Percentiles rank a stretch among this genome's conserved stretches.
phyloP scores from a whole-genome alignment of 306 rosid species.

The Benincasa hispida region DNA sequence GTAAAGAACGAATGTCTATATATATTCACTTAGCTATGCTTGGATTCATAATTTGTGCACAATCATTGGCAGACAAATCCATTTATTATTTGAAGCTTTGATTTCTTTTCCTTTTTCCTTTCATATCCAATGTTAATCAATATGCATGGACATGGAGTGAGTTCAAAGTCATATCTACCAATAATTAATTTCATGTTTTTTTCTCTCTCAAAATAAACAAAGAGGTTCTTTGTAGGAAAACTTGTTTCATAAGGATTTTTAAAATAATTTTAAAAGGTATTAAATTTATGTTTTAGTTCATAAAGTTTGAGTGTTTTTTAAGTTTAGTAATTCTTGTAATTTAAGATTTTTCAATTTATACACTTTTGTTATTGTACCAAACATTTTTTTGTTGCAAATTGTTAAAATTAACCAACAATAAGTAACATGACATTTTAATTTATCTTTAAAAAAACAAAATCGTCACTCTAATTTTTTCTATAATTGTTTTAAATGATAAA shows the following conservation, averaged over 20 bases:
- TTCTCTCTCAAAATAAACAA: background rate
- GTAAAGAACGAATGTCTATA: too few species aligned
- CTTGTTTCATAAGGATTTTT: background rate
- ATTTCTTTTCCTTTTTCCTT: background rate
- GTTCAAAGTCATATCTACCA: background rate
- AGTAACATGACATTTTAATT: too few species aligned
- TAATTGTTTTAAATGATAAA: too few species aligned
- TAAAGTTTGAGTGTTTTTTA: background rate
- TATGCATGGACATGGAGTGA: background rate
- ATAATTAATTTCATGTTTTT: background rate
- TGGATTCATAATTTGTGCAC: too few species aligned
- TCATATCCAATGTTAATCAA: background rate
- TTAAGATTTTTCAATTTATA: too few species aligned
- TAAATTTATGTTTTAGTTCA: background rate
- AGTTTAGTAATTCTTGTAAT: background rate
- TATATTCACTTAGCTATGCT: too few species aligned
- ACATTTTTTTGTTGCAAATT: too few species aligned
- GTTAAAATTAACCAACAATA: too few species aligned
- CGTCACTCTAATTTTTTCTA: too few species aligned
- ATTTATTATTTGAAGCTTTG: background rate
- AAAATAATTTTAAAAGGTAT: background rate
- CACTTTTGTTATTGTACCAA: too few species aligned
- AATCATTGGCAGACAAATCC: background rate
- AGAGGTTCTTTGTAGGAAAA: background rate
- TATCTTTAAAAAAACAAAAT: too few species aligned